These are phyloP conservation scores for Leccinum angustisporum DNA, from an alignment of 1,284 basidiomycete species.

Conservation along the genomic window DNA sequence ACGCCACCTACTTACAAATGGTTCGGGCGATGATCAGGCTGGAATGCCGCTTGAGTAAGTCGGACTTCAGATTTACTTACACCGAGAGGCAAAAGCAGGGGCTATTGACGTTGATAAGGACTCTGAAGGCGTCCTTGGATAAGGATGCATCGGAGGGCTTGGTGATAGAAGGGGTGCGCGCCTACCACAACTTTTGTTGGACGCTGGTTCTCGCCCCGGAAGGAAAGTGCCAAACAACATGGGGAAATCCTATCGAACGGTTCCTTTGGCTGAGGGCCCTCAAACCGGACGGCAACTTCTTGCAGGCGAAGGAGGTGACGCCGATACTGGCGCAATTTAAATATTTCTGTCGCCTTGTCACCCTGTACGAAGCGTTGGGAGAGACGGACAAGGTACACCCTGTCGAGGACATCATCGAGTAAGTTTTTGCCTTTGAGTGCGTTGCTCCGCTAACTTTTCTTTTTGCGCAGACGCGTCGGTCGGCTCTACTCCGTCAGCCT, in stretches of 20 bases:
- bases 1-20: conserved; percentile 5
- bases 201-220: neutral
- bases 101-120: neutral
- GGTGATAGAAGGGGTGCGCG: neutral
- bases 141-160: neutral
- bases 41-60: neutral
- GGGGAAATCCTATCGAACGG: conserved; percentile 1
- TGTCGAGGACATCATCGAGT: neutral
- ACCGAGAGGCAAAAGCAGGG: neutral
- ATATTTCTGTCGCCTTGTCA: conserved; percentile 7
- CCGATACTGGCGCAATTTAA: conserved; percentile 10
- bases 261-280: conserved; percentile 16
- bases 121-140: neutral
- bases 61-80: too few species aligned
- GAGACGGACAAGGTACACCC: neutral
- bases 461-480: neutral
- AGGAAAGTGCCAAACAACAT: neutral
- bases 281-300: conserved; percentile 1
- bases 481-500: neutral
- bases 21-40: conserved; percentile 6
- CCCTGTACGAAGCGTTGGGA: neutral
- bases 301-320: neutral
- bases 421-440: neutral
- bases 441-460: neutral
- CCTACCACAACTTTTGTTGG: conserved; percentile 15